Evolutionary conservation across 208 protist genomes (phyloP).

Genomic region (Angomonas ambiguus): DNA sequence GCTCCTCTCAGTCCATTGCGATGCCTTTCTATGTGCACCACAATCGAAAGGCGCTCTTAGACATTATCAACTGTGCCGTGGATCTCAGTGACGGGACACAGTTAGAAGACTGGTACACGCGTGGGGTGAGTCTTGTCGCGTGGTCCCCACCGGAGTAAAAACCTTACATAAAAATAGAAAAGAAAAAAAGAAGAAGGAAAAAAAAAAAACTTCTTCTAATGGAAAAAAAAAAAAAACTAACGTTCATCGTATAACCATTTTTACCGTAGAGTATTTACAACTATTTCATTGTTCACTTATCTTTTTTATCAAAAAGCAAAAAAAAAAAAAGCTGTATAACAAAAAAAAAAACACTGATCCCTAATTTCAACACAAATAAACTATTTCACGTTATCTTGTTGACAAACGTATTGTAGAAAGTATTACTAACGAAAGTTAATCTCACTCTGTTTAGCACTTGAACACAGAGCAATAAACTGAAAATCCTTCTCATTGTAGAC

Average conservation of each 20-base stretch:
- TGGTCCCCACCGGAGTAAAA: constrained; percentile 46
- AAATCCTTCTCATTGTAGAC: constrained; percentile 12
- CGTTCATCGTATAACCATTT: too few species aligned
- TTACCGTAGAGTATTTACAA: too few species aligned
- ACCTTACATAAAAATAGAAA: background rate
- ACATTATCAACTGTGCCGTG: constrained; percentile 59
- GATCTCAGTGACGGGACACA: constrained; percentile 16
- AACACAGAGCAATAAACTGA: background rate
- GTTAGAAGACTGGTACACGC: constrained; percentile 73
- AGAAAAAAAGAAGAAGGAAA: background rate
- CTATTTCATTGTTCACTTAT: constrained; percentile 5
- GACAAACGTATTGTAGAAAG: too few species aligned
- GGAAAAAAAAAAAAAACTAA: background rate
- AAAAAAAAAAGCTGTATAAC: background rate
- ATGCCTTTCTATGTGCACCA: constrained; percentile 87
- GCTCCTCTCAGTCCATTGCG: constrained; percentile 16
- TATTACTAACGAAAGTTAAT: too few species aligned
- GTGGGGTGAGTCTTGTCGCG: constrained; percentile 75
- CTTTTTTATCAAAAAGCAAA: constrained; percentile 6
- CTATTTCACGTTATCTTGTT: too few species aligned
- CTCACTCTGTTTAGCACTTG: background rate
- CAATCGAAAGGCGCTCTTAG: constrained; percentile 59
- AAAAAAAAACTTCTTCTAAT: background rate
- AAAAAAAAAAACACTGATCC: background rate
- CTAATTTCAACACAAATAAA: constrained; percentile 7